These are phyloP conservation scores for Puccinia triticina DNA, from an alignment of 1,284 basidiomycete genomes.

Conservation along the genomic window DNA sequence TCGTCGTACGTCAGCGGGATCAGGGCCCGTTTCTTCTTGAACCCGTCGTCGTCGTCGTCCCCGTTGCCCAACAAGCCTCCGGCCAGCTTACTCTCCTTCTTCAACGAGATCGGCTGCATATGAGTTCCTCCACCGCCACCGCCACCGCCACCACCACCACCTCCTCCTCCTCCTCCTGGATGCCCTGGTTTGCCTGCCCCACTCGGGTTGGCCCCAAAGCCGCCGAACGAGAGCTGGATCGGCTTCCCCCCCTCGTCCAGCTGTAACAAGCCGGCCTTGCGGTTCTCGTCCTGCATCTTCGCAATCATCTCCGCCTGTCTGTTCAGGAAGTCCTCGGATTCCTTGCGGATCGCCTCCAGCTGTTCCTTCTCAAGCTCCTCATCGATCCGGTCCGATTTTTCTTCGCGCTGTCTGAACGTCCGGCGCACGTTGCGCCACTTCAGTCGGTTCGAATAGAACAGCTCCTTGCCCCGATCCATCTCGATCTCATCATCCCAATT, in stretches of 20 bases:
- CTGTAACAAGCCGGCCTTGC: constrained; percentile 48
- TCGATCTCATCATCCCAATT: constrained; percentile 55
- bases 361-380: constrained; percentile 56
- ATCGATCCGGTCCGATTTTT: constrained; percentile 58
- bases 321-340: constrained; percentile 58
- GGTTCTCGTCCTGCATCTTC: constrained; percentile 49
- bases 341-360: constrained; percentile 56
- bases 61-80: constrained; percentile 54
- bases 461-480: constrained; percentile 53
- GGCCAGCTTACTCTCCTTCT: constrained; percentile 50
- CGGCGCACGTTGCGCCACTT: constrained; percentile 57
- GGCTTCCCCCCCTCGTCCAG: constrained; percentile 53
- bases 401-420: constrained; percentile 56
- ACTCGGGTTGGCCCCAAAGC: constrained; percentile 15
- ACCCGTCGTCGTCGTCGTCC: constrained; percentile 57
- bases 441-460: constrained; percentile 54
- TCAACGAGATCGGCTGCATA: constrained; percentile 53
- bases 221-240: constrained; percentile 52
- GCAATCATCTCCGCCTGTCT: constrained; percentile 57
- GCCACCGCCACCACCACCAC: too few relatives aligned
- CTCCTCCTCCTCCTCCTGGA: constrained; percentile 25
- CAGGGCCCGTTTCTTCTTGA: constrained; percentile 56
- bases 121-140: constrained; percentile 49
- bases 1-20: constrained; percentile 59
- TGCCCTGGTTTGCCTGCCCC: constrained; percentile 13